Percentiles rank a stretch among this genome's conserved stretches.
phyloP scores from a whole-genome alignment of 306 rosid species.

The Citrullus colocynthis region DNA sequence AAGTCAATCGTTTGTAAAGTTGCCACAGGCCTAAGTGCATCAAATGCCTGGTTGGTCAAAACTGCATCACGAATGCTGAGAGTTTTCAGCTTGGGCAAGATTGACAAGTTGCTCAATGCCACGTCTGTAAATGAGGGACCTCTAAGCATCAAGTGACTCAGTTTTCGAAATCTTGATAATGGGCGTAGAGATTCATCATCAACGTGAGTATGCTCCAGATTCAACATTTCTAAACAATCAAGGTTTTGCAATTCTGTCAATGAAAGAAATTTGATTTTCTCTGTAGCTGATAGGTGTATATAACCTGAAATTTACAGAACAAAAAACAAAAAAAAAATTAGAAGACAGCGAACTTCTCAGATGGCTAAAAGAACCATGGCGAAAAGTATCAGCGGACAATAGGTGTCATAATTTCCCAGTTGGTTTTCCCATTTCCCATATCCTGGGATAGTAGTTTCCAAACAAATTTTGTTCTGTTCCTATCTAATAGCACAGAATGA shows the following conservation, averaged over 20 bases:
- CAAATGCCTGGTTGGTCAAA: slow-evolving; percentile 56
- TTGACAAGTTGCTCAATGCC: slow-evolving; percentile 44
- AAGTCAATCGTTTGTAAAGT: slow-evolving; percentile 52
- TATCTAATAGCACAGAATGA: neutral
- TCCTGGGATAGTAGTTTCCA: neutral
- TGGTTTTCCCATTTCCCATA: neutral
- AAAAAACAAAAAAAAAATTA: neutral
- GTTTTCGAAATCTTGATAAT: slow-evolving; percentile 41
- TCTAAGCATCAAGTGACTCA: slow-evolving; percentile 43
- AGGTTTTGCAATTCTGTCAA: slow-evolving; percentile 41
- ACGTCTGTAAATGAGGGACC: slow-evolving; percentile 51
- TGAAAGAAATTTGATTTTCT: slow-evolving; percentile 23
- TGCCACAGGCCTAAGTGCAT: slow-evolving; percentile 38
- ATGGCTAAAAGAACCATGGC: neutral
- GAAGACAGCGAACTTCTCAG: neutral
- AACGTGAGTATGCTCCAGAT: slow-evolving; percentile 54
- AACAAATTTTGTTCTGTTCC: neutral
- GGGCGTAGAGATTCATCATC: slow-evolving; percentile 39
- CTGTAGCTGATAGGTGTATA: slow-evolving; percentile 18
- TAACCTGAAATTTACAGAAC: slow-evolving; percentile 33
- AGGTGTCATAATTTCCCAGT: neutral
- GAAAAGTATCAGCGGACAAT: neutral
- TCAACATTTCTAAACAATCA: slow-evolving; percentile 42
- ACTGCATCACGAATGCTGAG: slow-evolving; percentile 55
- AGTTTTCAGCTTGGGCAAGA: slow-evolving; percentile 49